Evolutionary conservation across 2,329 filamentous ascomycete genomes (phyloP).

Genomic region (Stylonectria norvegica): DNA sequence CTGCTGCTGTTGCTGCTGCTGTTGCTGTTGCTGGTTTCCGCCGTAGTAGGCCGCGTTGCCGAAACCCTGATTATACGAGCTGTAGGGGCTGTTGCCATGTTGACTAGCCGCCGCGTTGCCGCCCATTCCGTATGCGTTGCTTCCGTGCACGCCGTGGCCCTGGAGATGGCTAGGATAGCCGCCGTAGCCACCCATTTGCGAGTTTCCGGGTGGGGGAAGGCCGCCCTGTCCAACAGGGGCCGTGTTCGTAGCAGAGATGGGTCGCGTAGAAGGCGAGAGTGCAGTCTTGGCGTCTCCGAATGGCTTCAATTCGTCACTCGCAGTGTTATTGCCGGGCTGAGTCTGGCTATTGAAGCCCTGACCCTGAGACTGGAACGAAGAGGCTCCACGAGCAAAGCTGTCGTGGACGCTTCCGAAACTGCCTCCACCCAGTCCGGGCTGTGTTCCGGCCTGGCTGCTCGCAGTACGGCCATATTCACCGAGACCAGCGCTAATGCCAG

Average conservation of each 20-base stretch:
- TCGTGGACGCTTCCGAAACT: conserved; percentile 55
- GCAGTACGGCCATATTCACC: conserved; percentile 53
- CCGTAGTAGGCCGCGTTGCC: conserved; percentile 46
- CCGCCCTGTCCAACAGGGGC: conserved; percentile 48
- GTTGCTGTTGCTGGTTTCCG: conserved; percentile 33
- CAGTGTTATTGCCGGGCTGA: conserved; percentile 42
- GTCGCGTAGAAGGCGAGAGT: conserved; percentile 55
- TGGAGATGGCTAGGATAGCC: conserved; percentile 55
- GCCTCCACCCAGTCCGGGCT: conserved; percentile 48
- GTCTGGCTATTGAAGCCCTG: conserved; percentile 52
- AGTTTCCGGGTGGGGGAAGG: conserved; percentile 54
- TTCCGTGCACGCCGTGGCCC: conserved; percentile 52
- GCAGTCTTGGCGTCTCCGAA: conserved; percentile 55
- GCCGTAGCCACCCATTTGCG: conserved; percentile 54
- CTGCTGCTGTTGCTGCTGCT: conserved; percentile 38
- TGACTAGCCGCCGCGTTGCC: conserved; percentile 49
- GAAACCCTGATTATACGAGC: conserved; percentile 50
- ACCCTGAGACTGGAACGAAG: conserved; percentile 53
- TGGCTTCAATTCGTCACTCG: conserved; percentile 55
- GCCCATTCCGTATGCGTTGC: conserved; percentile 53
- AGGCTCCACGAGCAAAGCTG: conserved; percentile 50
- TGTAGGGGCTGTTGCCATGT: conserved; percentile 52
- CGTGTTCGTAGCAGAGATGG: conserved; percentile 56
- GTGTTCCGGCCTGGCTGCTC: conserved; percentile 47
- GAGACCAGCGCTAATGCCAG: conserved; percentile 43